Evolutionary conservation across 805 yeast genomes (phyloP), one percentile per base, ranked within the genome.

Genomic region (Starmerella sp.): DNA sequence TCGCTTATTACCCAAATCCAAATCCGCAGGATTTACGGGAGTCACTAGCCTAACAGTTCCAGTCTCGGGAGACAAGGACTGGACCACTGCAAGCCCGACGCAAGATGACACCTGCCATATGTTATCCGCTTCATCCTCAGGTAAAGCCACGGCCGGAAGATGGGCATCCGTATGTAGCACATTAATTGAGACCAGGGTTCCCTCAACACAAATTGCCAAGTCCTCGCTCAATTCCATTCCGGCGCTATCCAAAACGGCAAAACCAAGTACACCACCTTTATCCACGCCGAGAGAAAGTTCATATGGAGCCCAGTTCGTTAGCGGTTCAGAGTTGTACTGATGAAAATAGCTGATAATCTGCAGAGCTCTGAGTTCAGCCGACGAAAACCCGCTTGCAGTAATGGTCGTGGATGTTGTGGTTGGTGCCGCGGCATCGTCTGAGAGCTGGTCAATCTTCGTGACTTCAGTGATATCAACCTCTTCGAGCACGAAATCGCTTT

Each of bases 41-140:
- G 84, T 69, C 61, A 84, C 81, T 1, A 87, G 51, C 55, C 84
- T 81, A 45, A 85, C 62, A 14, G 69, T 58, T 9, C 70, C 63
- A 1, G 68, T 63, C 0, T 57, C 58, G 55, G 28, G 14, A 60
- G 82, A 76, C 11, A 86, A 68, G 0, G 91, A 83, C 63, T 88
- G 96, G 0, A 87, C 73, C 49, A 86, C 70, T 1, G 78, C 81
- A 36, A 84, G 67, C 0, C 86, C 83, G 17, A 74, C 60, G 57
- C 77, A 80, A 3, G 61, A 54, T 13, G 66, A 32, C 1, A 55
- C 54, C 10, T 54, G 52, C n/a, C 60, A 54, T 11, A 62, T 13
- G 6, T 47, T 37, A 39, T 48, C 41, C 1, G 57, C 43, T 0
- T 45, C 53, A 1, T 14, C 47, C 9, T 56, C 57, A 11, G 42